Evolutionary conservation across 352 stramenopile genomes (phyloP), one percentile per base, ranked within the genome.

Genomic region (Phytophthora quininea): DNA sequence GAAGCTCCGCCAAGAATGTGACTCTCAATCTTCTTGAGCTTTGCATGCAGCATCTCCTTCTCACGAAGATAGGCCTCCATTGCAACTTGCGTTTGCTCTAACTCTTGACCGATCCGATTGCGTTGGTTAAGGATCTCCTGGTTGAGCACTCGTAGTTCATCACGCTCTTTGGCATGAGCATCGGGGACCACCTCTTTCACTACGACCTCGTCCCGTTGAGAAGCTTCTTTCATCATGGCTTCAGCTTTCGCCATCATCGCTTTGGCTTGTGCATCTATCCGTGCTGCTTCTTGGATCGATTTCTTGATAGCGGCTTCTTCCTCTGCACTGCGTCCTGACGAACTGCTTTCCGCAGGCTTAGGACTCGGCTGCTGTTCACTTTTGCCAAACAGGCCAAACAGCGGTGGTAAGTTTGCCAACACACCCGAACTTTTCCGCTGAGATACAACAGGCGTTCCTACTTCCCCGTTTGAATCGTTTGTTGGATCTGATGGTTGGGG

Each of bases 171-270:
- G 24, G 86, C 66, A 46, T 93, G 85, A 2, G 74, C 52, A 46
- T 91, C 85, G 5, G 87, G 80, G 37, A 95, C 86, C n/a, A 92
- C 82, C 60, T 95, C 84, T 38, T 89, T 89, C 24, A 92, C 81
- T 5, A 92, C 82, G 3, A 74, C 62, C 35, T 83, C 64, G 9
- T 69, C 62, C 3, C 73, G 73, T 31, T 68, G 53, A 29, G 81
- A 71, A 7, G 85, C 84, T 45, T 93, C 80, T 31, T 79, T 57
- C 72, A 93, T 90, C 67, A 94, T 80, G 19, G 68, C 50, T 65
- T 94, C 71, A 0, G 82, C 88, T 52, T 79, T 85, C 15, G 69
- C 69, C 84, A 95, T 93, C 83, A 93, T 93, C 27, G 71, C 77
- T 64, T 89, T 89, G 3, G 80, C 88, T 47, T 94, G 75, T 3